Evolutionary conservation across 1,284 basidiomycete genomes (phyloP).

Genomic region (Austroboletus novae-zelandiae): DNA sequence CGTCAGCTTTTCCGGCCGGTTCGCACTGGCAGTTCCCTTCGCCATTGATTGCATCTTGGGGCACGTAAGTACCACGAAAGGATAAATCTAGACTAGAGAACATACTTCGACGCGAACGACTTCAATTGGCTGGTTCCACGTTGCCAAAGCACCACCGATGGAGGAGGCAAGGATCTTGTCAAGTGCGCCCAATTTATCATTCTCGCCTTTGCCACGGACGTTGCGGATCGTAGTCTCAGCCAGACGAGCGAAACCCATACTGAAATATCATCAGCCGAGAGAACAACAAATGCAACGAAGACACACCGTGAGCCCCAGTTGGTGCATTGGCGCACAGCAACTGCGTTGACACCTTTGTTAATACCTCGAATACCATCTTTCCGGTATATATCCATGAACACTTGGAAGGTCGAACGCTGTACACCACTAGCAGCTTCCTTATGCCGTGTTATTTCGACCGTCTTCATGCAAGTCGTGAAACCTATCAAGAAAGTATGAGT

Average conservation of each 20-base stretch:
- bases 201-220: conserved; percentile 72
- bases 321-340: conserved; percentile 95
- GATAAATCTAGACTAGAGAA: background rate
- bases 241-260: conserved; percentile 96
- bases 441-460: conserved; percentile 96
- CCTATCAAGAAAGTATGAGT: conserved; percentile 47
- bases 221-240: conserved; percentile 84
- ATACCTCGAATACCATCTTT: conserved; percentile 94
- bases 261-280: conserved; percentile 32
- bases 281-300: background rate
- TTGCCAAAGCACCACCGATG: conserved; percentile 92
- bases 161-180: conserved; percentile 93
- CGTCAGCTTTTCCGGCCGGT: conserved; percentile 87
- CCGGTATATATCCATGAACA: conserved; percentile 93
- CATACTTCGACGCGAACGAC: conserved; percentile 87
- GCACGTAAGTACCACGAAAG: conserved; percentile 7
- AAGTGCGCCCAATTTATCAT: conserved; percentile 69
- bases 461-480: conserved; percentile 98
- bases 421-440: conserved; percentile 91
- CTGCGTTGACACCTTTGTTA: conserved; percentile 99
- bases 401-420: conserved; percentile 91
- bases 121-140: conserved; percentile 99
- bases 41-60: conserved; percentile 97
- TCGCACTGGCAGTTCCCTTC: conserved; percentile 69
- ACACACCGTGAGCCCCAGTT: conserved; percentile 97